A percentile compares a stretch with the other conserved stretches of the same genome.
phyloP scores from a whole-genome alignment of 2,329 filamentous ascomycete genomes.

The Pleurostoma richardsiae region DNA sequence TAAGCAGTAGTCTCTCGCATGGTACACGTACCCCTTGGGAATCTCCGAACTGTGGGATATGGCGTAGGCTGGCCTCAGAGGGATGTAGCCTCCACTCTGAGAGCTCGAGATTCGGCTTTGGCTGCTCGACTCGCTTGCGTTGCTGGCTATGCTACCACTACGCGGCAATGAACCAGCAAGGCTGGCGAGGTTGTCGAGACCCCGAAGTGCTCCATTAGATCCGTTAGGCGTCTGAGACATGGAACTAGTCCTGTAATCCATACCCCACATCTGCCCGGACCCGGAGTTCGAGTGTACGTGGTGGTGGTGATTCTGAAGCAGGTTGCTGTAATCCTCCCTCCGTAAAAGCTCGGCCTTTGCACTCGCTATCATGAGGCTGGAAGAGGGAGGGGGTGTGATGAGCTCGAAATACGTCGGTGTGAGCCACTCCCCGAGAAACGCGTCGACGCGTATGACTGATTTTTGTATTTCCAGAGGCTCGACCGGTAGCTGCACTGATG shows the following conservation, averaged over 20 bases:
- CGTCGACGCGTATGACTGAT: constrained; percentile 73
- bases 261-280: constrained; percentile 32
- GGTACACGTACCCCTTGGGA: constrained; percentile 80
- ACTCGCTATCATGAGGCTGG: constrained; percentile 78
- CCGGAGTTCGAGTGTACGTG: constrained; percentile 16
- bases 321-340: constrained; percentile 61
- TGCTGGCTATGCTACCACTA: constrained; percentile 16
- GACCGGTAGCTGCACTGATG: constrained; percentile 3
- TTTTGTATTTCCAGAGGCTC: constrained; percentile 37
- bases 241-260: constrained; percentile 14
- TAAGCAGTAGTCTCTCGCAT: constrained; percentile 81
- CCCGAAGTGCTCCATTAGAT: constrained; percentile 9
- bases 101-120: constrained; percentile 7
- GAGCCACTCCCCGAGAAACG: constrained; percentile 94
- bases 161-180: constrained; percentile 28
- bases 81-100: constrained; percentile 51
- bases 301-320: constrained; percentile 13
- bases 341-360: constrained; percentile 85
- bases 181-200: constrained; percentile 20
- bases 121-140: constrained; percentile 9
- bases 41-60: constrained; percentile 77
- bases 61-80: constrained; percentile 78
- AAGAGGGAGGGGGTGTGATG: constrained; percentile 83
- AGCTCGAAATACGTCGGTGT: constrained; percentile 89
- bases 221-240: constrained; percentile 8